Base-by-base conservation (phyloP, 2,329 filamentous ascomycete genomes). In the Karstenula rhodostoma region DNA sequence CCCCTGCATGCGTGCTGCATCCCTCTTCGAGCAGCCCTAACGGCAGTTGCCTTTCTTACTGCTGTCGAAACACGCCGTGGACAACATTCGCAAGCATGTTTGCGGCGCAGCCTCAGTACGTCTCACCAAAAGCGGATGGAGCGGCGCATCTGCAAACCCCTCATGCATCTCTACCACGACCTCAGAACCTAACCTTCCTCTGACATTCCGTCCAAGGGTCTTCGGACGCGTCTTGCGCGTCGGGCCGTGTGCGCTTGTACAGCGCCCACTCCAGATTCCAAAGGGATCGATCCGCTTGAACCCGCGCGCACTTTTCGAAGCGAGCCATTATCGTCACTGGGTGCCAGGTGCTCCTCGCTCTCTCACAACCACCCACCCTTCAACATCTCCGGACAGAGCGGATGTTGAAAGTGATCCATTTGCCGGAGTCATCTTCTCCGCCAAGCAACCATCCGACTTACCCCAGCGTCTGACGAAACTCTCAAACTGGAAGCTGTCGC, bases 401-500 rank as follows among this genome's bases (percentile, higher is more conserved):
- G 51, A 32, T 22, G 43, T 33, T 49, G 13, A 48, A 53, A 17
- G 58, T 51, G 57, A 51, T 50, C 42, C 56, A 25, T 50, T 33
- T 33, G 35, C 60, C 35, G 22, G 64, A 43, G 68, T 72, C 54
- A 67, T 68, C 65, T 76, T 73, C 62, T 68, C 73, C 33, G 63
- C 60, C 54, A 59, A 67, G 59, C 73, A 74, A 52, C 71, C 75
- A 9, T 23, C 63, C 15, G 67, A 75, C 22, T 58, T 77, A 33
- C 65, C 69, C 25, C 40, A 58, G 19, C 74, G 75, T n/a, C 57
- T 68, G 4, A 54, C 64, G 1, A 61, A 59, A 9, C 70, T 77
- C 37, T 54, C 64, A 8, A 60, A 62, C 27, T 77, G 75, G 75
- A 60, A 64, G 4, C 35, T 76, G 49, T 64, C 64, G 15, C 47